These are phyloP conservation scores for Chaetothyriales sp. DNA, from an alignment of 2,329 filamentous ascomycete genomes.

Conservation along the genomic window DNA sequence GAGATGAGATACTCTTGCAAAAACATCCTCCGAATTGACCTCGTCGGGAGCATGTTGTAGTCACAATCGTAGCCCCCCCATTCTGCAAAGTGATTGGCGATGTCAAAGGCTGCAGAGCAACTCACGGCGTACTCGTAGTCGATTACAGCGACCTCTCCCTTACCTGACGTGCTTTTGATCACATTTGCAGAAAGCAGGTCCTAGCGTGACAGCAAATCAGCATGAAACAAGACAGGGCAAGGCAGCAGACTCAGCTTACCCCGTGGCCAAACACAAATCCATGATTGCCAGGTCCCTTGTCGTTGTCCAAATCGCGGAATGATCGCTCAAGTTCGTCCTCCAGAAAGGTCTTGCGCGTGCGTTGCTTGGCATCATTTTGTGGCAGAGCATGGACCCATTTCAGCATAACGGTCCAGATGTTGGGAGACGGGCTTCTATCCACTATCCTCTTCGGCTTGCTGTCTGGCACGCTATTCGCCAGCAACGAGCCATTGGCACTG, in stretches of 20 bases:
- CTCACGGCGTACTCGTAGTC: conserved; percentile 97
- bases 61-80: conserved; percentile 98
- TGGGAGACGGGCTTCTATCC: conserved; percentile 61
- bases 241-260: background rate
- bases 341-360: conserved; percentile 51
- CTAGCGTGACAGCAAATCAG: conserved; percentile 7
- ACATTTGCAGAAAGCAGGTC: conserved; percentile 94
- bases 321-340: conserved; percentile 63
- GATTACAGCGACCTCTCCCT: conserved; percentile 62
- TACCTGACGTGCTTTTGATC: conserved; percentile 42
- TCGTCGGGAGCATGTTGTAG: conserved; percentile 67
- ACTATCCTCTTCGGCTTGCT: conserved; percentile 29
- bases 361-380: conserved; percentile 54
- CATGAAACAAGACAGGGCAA: background rate
- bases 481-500: conserved; percentile 3
- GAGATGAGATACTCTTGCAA: conserved; percentile 67
- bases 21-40: conserved; percentile 63
- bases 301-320: conserved; percentile 57
- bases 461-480: conserved; percentile 32
- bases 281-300: conserved; percentile 60
- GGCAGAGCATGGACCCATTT: conserved; percentile 89
- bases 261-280: conserved; percentile 40
- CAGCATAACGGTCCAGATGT: conserved; percentile 89
- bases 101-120: conserved; percentile 86
- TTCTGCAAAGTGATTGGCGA: conserved; percentile 96